A percentile compares a stretch with the other conserved stretches of the same genome.
Evolutionary conservation across 495 filamentous ascomycete species (phyloP).

Genomic region (Amphirosellinia nigrospora): DNA sequence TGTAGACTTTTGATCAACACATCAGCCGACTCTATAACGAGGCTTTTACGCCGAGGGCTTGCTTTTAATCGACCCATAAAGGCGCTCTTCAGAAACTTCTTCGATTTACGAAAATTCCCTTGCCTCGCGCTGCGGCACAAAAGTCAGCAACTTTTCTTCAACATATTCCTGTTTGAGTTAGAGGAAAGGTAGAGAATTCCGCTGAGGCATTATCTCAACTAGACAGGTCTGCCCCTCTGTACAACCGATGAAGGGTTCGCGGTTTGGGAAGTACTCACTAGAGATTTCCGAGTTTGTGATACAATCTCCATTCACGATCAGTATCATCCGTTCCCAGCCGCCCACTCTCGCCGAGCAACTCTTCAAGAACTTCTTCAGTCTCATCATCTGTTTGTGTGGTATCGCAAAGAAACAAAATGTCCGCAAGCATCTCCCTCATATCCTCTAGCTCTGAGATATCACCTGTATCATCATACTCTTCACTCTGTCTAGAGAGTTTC

Average conservation of each 20-base stretch:
- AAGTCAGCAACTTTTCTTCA: background rate
- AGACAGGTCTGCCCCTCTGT: background rate
- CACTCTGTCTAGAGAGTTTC: conserved; percentile 17
- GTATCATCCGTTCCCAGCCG: conserved; percentile 22
- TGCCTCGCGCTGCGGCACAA: conserved; percentile 13
- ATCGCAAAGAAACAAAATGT: conserved; percentile 29
- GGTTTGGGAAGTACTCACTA: conserved; percentile 17
- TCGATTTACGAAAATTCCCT: conserved; percentile 25
- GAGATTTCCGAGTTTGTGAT: conserved; percentile 35
- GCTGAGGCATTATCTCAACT: background rate
- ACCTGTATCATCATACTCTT: background rate
- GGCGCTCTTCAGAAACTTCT: conserved; percentile 26
- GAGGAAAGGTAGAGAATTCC: background rate
- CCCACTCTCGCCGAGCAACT: conserved; percentile 25
- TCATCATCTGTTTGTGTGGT: conserved; percentile 27
- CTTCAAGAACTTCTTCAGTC: conserved; percentile 25
- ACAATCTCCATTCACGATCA: conserved; percentile 31
- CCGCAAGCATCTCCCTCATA: conserved; percentile 36
- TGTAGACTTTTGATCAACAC: conserved; percentile 25
- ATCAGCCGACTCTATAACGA: conserved; percentile 33
- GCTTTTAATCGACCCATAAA: conserved; percentile 25
- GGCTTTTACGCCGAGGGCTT: conserved; percentile 15
- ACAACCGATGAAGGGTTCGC: too few species aligned
- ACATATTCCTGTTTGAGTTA: background rate
- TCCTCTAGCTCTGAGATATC: conserved; percentile 12